phyloP scores from a whole-genome alignment of 164 flowering plant species.

The Akebia trifoliata region DNA sequence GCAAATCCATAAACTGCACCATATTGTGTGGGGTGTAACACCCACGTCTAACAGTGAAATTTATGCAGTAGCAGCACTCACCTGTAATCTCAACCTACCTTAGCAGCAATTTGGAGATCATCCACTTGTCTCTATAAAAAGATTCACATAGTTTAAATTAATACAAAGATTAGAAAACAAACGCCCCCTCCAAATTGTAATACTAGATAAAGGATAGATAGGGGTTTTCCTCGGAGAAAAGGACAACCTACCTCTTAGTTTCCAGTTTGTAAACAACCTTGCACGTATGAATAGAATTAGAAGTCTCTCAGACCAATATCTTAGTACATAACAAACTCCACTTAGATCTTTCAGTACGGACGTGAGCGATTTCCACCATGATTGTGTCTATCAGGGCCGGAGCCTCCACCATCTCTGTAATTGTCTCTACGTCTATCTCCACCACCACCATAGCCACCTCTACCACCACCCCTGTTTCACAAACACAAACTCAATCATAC shows the following conservation, averaged over 20 bases:
- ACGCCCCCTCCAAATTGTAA: constrained; percentile 27
- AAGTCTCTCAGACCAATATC: constrained; percentile 26
- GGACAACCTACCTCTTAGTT: constrained; percentile 44
- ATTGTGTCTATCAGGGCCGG: constrained; percentile 84
- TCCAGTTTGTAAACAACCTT: constrained; percentile 25
- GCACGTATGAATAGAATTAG: constrained; percentile 18
- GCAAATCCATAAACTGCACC: constrained; percentile 4
- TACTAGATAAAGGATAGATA: constrained; percentile 11
- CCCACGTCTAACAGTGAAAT: neutral
- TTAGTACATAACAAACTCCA: constrained; percentile 46
- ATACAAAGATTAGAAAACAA: constrained; percentile 32
- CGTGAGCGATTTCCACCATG: constrained; percentile 87
- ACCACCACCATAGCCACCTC: constrained; percentile 79
- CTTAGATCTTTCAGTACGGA: constrained; percentile 57
- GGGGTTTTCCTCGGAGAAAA: constrained; percentile 21
- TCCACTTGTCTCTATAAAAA: constrained; percentile 91
- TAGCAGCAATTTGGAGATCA: constrained; percentile 78
- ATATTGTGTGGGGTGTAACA: no score
- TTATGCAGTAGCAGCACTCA: constrained; percentile 61
- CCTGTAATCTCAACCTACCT: constrained; percentile 85
- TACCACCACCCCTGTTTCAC: no score
- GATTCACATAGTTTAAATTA: constrained; percentile 58
- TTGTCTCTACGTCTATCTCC: constrained; percentile 86
- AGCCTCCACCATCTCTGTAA: constrained; percentile 73
- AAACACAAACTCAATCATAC: no score